Percentiles rank a stretch among this genome's conserved stretches.
phyloP scores from a whole-genome alignment of 768 basidiomycete species.

The Amyloporia xantha region DNA sequence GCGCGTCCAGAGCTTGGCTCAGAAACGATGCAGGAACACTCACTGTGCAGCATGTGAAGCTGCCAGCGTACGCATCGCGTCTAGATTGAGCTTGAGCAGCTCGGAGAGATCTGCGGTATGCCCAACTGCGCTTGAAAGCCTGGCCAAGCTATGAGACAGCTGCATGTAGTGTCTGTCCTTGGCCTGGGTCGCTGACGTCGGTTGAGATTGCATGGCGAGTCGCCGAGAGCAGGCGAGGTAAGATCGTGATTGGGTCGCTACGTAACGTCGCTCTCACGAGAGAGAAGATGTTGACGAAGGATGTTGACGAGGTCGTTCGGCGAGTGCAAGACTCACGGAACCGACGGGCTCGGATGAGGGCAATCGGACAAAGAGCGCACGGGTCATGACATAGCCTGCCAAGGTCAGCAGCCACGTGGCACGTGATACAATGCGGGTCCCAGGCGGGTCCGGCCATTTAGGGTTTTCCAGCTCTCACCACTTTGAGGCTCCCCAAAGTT shows the following conservation, averaged over 20 bases:
- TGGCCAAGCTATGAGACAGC: conserved; percentile 58
- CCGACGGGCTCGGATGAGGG: too few relatives aligned
- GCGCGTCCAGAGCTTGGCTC: neutral
- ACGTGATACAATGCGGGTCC: too few relatives aligned
- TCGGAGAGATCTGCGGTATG: conserved; percentile 76
- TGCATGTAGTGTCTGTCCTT: conserved; percentile 80
- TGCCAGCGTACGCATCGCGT: conserved; percentile 74
- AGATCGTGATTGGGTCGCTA: neutral
- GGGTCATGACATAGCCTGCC: too few relatives aligned
- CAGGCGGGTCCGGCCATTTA: too few relatives aligned
- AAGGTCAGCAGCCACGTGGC: too few relatives aligned
- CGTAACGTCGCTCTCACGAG: neutral
- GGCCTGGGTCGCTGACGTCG: conserved; percentile 62
- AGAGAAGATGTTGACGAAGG: neutral
- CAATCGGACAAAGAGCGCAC: too few relatives aligned
- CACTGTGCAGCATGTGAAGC: conserved; percentile 80
- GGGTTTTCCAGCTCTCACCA: too few relatives aligned
- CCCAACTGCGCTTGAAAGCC: conserved; percentile 60
- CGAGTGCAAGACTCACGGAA: too few relatives aligned
- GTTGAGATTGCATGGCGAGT: conserved; percentile 23
- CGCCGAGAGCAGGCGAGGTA: neutral
- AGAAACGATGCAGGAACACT: conserved; percentile 21
- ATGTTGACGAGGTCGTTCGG: too few relatives aligned
- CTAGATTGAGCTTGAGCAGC: conserved; percentile 65
- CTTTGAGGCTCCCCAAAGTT: too few relatives aligned